A percentile compares a stretch with the other conserved stretches of the same genome.
Conservation (phyloP, 2,329 filamentous ascomycete species). For the Sclerotinia sclerotiorum region DNA sequence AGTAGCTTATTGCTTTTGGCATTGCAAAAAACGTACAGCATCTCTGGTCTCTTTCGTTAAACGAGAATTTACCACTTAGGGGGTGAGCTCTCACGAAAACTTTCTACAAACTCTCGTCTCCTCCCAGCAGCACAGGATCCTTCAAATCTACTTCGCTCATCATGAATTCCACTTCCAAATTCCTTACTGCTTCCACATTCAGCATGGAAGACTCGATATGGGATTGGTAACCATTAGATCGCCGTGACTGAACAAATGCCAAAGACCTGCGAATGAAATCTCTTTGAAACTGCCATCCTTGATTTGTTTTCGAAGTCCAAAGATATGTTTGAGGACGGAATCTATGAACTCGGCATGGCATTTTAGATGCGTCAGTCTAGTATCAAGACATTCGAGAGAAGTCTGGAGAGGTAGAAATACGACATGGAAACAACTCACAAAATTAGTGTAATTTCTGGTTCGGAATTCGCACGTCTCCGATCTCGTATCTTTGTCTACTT, state of each 20-base stretch:
- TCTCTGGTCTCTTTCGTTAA: fast-evolving
- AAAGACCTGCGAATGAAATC: conserved; percentile 20
- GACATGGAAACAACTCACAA: conserved; percentile 11
- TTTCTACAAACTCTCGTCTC: conserved; percentile 10
- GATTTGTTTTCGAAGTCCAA: conserved; percentile 10
- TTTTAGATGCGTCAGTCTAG: conserved; percentile 12
- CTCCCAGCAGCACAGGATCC: not conserved
- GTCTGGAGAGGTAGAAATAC: not conserved
- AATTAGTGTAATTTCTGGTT: not conserved
- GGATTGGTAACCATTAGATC: conserved; percentile 17
- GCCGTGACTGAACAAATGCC: conserved; percentile 22
- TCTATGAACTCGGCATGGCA: conserved; percentile 19
- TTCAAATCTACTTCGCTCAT: not conserved
- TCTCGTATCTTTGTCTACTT: not conserved
- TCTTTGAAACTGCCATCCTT: not conserved
- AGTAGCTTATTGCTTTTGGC: not conserved
- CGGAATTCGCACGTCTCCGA: not conserved
- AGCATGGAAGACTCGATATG: conserved; percentile 14
- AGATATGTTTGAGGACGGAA: conserved; percentile 18
- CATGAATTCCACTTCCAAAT: not conserved
- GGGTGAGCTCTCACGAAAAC: conserved; percentile 3
- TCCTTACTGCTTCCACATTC: not conserved
- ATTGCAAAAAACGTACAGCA: not conserved
- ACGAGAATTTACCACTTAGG: not conserved
- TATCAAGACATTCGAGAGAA: conserved; percentile 12